These are phyloP conservation scores for Herpetospermum pedunculosum DNA, from an alignment of 306 rosid genomes.

Conservation along the genomic window DNA sequence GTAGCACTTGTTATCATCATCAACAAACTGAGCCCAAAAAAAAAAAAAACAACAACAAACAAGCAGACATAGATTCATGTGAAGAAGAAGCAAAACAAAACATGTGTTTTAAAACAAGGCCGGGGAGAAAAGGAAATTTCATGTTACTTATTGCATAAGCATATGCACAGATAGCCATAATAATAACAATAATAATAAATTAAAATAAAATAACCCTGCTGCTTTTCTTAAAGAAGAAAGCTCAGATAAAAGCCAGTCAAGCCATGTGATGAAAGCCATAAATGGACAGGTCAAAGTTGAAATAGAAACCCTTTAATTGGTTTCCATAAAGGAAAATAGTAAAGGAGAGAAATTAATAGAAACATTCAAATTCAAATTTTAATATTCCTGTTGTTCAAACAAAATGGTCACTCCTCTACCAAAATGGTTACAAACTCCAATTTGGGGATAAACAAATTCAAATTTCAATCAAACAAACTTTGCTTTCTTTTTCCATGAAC, in stretches of 20 bases:
- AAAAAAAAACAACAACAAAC: neutral
- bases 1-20: conserved; percentile 85
- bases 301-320: neutral
- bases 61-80: neutral
- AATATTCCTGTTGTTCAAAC: neutral
- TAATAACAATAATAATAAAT: too few species aligned
- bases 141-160: neutral
- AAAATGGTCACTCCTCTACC: too few species aligned
- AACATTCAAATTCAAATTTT: neutral
- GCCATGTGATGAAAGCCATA: conserved; percentile 5
- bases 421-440: too few species aligned
- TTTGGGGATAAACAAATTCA: too few species aligned
- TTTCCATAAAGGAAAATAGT: neutral
- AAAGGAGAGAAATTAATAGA: neutral
- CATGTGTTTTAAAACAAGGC: neutral
- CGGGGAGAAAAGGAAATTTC: neutral
- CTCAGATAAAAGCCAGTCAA: neutral
- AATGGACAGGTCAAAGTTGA: conserved; percentile 1
- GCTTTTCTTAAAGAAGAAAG: neutral
- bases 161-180: neutral
- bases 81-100: neutral
- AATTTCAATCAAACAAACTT: too few species aligned
- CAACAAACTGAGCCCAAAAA: conserved; percentile 42
- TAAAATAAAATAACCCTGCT: neutral
- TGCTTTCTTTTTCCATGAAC: too few species aligned